phyloP scores from a whole-genome alignment of 179 eudicot genomes.

The Heliamphora pulchella region DNA sequence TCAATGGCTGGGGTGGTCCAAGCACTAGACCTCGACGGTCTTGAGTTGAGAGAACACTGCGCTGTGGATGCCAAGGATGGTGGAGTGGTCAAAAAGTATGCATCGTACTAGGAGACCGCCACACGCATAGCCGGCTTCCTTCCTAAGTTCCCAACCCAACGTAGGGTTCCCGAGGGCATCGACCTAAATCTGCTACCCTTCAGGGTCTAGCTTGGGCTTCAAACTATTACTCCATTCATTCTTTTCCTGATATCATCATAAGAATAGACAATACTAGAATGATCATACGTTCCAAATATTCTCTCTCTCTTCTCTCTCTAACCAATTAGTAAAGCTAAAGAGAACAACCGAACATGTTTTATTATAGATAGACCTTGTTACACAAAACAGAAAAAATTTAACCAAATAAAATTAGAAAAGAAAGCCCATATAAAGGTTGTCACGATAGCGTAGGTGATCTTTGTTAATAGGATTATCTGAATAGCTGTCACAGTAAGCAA shows the following conservation, averaged over 20 bases:
- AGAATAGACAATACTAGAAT: too few species aligned
- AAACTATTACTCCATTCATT: neutral
- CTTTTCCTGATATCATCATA: neutral
- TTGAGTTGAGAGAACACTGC: neutral
- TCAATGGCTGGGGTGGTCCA: conserved; percentile 13
- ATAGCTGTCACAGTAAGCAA: too few species aligned
- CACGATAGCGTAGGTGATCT: too few species aligned
- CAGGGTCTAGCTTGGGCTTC: conserved; percentile 24
- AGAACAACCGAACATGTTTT: too few species aligned
- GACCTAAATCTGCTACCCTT: conserved; percentile 37
- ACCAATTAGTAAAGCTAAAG: too few species aligned
- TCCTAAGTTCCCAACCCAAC: conserved; percentile 31
- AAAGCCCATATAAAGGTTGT: too few species aligned
- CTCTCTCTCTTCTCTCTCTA: too few species aligned
- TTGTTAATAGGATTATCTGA: too few species aligned
- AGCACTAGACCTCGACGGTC: conserved; percentile 9
- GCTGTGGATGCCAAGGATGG: neutral
- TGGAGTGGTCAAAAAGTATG: conserved; percentile 16
- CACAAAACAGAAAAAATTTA: too few species aligned
- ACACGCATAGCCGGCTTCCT: conserved; percentile 34
- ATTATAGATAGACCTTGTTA: too few species aligned
- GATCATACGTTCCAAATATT: too few species aligned
- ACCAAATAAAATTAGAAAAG: too few species aligned
- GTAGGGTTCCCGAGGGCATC: conserved; percentile 38
- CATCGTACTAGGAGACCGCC: conserved; percentile 41